Conservation (phyloP, 1,284 basidiomycete species). For the Marasmius fiardii region DNA sequence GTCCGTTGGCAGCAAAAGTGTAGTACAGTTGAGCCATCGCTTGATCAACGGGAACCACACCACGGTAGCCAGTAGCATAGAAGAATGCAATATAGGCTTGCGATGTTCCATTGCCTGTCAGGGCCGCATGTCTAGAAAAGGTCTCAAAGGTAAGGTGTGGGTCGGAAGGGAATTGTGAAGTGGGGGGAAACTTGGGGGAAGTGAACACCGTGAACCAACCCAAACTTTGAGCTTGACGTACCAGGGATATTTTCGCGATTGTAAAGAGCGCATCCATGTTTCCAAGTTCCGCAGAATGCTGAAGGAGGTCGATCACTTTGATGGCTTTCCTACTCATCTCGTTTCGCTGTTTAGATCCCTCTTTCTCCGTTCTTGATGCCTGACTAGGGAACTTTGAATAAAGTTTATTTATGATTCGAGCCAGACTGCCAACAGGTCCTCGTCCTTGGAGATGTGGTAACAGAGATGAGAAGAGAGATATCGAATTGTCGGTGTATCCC, state of each 20-base stretch:
- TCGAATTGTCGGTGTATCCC: slow-evolving; percentile 35
- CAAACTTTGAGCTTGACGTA: slow-evolving; percentile 32
- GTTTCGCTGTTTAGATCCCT: slow-evolving; percentile 50
- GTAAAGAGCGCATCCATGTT: slow-evolving; percentile 73
- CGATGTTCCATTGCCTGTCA: slow-evolving; percentile 78
- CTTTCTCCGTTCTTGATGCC: slow-evolving; percentile 36
- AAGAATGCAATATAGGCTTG: slow-evolving; percentile 87
- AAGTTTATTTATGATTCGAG: slow-evolving; percentile 63
- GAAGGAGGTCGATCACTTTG: slow-evolving; percentile 72
- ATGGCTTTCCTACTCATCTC: slow-evolving; percentile 64
- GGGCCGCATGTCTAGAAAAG: slow-evolving; percentile 57
- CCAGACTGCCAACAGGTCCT: slow-evolving; percentile 62
- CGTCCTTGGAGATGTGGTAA: slow-evolving; percentile 68
- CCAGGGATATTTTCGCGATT: slow-evolving; percentile 71
- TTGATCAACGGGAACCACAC: slow-evolving; percentile 65
- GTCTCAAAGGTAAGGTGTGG: slow-evolving; percentile 58
- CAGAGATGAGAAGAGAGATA: slow-evolving; percentile 58
- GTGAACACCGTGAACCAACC: neutral
- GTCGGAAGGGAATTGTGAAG: slow-evolving; percentile 55
- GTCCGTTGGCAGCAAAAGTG: slow-evolving; percentile 89
- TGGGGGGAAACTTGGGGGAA: slow-evolving; percentile 64
- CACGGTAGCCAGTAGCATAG: slow-evolving; percentile 79
- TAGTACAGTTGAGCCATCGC: slow-evolving; percentile 86
- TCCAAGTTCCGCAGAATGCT: slow-evolving; percentile 77
- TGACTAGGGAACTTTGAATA: slow-evolving; percentile 49